Evolutionary conservation across 2,329 filamentous ascomycete genomes (phyloP), one percentile per base, ranked within the genome.

Genomic region (Apiospora aurea): DNA sequence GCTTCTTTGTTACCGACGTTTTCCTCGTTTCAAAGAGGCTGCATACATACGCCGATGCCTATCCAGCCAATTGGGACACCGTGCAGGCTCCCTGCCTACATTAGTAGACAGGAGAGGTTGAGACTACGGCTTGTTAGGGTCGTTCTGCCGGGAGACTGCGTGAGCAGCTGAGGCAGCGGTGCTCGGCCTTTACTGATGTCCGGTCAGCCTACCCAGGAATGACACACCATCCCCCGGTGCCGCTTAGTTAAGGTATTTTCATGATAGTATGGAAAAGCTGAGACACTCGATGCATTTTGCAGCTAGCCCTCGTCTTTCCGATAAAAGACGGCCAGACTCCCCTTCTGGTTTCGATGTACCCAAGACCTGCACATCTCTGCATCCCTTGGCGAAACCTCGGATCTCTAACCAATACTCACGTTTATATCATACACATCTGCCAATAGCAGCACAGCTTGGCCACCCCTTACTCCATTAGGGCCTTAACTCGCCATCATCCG

Each of bases 131-230:
- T 38, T 10, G 13, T 8, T 34, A 34, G 26, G 26, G 24, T 16
- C 3, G 51, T 34, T n/a, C 21, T 29, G 18, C 53, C 29, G 53
- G 14, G 21, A 34, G 16, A 38, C 6, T 34, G 41, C 34, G 26
- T 53, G n/a, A 13, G 41, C 41, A 43, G 8, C 47, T n/a, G 18
- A 13, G 34, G 5, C 34, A 38, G 57, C 57, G 57, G 57, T 64
- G 34, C 57, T 64, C 57, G 57, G 57, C 57, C 29, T 64, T 64
- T 64, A n/a, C 8, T 41, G 57, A 64, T 64, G 57, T 64, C 57
- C 57, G 57, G 57, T n/a, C 57, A 41, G 57, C 7, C 53, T 38
- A 38, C 44, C 46, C 7, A 61, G 21, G 51, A 64, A 64, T 64
- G 57, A 34, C 57, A 64, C 29, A 38, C 34, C 34, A 14, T 29